A percentile compares a stretch with the other conserved stretches of the same genome.
Conservation (phyloP, 1,284 basidiomycete species). For the Garcileccinum viscosum region DNA sequence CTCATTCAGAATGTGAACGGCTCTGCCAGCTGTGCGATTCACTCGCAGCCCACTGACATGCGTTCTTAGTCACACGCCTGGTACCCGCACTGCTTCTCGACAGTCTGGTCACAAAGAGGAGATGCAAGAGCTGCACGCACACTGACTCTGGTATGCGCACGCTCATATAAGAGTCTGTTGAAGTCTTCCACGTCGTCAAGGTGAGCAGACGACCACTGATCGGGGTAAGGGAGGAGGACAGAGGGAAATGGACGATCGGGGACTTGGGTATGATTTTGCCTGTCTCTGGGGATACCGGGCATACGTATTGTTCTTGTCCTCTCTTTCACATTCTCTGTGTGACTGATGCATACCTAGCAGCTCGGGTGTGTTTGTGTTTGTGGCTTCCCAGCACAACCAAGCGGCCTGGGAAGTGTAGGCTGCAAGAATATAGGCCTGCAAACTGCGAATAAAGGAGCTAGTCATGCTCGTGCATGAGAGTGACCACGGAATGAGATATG, state of each 20-base stretch:
- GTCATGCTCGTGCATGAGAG: constrained; percentile 50
- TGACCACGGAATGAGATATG: constrained; percentile 48
- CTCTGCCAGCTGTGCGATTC: constrained; percentile 60
- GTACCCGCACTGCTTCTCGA: constrained; percentile 42
- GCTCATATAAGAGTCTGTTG: constrained; percentile 78
- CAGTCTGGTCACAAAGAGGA: constrained; percentile 47
- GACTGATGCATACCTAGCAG: no score
- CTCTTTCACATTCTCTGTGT: no score
- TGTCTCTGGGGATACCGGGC: constrained; percentile 78
- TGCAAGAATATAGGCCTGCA: constrained; percentile 47
- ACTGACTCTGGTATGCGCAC: constrained; percentile 67
- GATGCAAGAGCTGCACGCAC: constrained; percentile 48
- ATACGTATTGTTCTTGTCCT: no score
- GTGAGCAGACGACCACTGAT: constrained; percentile 77
- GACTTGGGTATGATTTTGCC: constrained; percentile 77
- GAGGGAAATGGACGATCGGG: constrained; percentile 82
- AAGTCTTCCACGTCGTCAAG: constrained; percentile 80
- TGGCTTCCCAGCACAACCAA: constrained; percentile 46
- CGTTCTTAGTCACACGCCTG: constrained; percentile 62
- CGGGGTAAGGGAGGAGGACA: constrained; percentile 71
- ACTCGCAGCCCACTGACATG: constrained; percentile 63
- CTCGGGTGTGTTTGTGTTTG: no score
- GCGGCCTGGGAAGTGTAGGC: constrained; percentile 57
- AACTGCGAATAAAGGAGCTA: constrained; percentile 49
- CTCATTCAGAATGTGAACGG: constrained; percentile 59